Evolutionary conservation across 306 rosid species (phyloP), one percentile per base, ranked within the genome.

Genomic region (Notholithocarpus densiflorus): DNA sequence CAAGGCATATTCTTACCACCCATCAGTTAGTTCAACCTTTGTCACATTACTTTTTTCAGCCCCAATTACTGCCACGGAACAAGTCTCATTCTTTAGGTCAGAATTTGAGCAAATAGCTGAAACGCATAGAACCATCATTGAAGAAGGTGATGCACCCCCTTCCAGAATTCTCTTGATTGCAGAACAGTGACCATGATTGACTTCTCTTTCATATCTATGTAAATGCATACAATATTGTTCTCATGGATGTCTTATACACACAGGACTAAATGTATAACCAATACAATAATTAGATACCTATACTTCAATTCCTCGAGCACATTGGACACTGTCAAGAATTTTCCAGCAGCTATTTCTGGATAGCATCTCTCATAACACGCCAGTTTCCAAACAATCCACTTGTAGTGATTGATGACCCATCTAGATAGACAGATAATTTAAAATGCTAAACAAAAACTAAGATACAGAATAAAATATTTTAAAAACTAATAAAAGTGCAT

Each of bases 321-420:
- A 82, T 94, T 94, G 74, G 88, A 83, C 56, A 83, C 77, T 21
- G 90, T 85, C 78, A 94, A 82, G 81, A 92, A 80, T 0, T 81
- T 89, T 83, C 92, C 89, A 55, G 72, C 86, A 64, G 86, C 81
- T 61, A 86, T 82, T 59, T 88, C 81, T 24, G 93, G 79, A 84
- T 82, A 74, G 82, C 81, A 88, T 85, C 97, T 87, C 81, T 88
- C 97, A 53, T 94, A 92, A 81, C 93, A 92, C 75, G 95, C 95
- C 79, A 94, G 86, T 82, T 94, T 94, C 98, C 98, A 94, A 70
- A 92, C 90, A 82, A 92, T 89, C 98, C 97, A 92, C 81, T 88
- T 91, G 92, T 87, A 92, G 85, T 92, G 98, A 88, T 92, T 94
- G 24, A 57, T 74, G 75, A 91, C 95, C 98, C 98, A 94, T 87